A percentile compares a stretch with the other conserved stretches of the same genome.
Conservation (phyloP, 1,284 basidiomycete species). For the Moesziomyces aphidis region DNA sequence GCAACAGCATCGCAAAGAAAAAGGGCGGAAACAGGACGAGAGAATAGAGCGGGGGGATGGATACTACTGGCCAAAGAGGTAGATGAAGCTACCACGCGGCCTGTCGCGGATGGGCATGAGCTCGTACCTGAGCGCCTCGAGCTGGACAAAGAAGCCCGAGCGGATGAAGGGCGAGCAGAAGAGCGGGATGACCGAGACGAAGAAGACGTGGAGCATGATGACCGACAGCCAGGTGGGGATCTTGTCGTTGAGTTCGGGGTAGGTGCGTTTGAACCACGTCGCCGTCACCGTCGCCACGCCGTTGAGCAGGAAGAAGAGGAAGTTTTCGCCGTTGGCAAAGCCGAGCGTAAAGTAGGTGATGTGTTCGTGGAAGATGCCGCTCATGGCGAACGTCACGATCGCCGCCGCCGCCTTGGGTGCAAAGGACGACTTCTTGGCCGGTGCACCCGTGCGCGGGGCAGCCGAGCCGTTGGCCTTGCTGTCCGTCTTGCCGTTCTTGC, state of each 20-base stretch:
- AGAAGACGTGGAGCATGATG: conserved; percentile 58
- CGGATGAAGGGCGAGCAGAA: conserved; percentile 65
- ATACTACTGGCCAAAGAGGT: conserved; percentile 54
- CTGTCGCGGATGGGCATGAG: conserved; percentile 48
- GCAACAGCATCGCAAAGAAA: too few species aligned
- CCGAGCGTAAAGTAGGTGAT: conserved; percentile 61
- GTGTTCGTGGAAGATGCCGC: conserved; percentile 65
- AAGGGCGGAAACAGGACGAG: background rate
- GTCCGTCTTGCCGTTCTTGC: conserved; percentile 11
- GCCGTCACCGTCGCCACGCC: conserved; percentile 61
- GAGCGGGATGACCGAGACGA: conserved; percentile 54
- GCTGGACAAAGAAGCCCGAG: conserved; percentile 60
- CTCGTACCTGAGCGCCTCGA: conserved; percentile 60
- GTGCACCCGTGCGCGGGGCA: conserved; percentile 1
- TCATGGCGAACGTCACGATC: conserved; percentile 63
- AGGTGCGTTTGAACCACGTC: conserved; percentile 59
- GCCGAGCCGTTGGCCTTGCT: conserved; percentile 23
- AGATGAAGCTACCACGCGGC: conserved; percentile 58
- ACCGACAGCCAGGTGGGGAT: conserved; percentile 57
- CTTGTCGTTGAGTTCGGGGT: conserved; percentile 50
- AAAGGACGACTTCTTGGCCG: conserved; percentile 47
- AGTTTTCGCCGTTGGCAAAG: conserved; percentile 63
- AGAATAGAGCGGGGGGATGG: background rate
- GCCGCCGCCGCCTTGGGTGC: conserved; percentile 58
- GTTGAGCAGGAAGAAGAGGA: conserved; percentile 65